Evolutionary conservation across 345 rosid species (phyloP).

Genomic region (Pugionium cornutum): DNA sequence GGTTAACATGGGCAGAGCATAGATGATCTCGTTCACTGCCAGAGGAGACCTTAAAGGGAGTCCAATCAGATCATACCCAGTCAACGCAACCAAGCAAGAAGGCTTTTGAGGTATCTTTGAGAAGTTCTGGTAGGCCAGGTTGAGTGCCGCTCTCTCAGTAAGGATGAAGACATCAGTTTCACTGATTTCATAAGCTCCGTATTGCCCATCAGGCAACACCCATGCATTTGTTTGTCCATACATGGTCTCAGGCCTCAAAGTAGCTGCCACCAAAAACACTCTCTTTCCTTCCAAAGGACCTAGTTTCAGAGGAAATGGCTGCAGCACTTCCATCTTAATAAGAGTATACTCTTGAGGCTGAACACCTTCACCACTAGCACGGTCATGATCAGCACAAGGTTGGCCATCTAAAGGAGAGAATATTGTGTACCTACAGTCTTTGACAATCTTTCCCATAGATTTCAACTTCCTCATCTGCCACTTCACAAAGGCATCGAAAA

Average conservation of each 20-base stretch:
- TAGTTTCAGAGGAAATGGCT: slow-evolving; percentile 69
- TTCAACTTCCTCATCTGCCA: slow-evolving; percentile 95
- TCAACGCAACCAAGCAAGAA: slow-evolving; percentile 75
- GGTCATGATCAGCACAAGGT: slow-evolving; percentile 96
- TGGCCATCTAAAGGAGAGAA: slow-evolving; percentile 94
- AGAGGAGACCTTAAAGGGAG: slow-evolving; percentile 81
- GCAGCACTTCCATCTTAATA: slow-evolving; percentile 79
- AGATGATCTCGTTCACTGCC: slow-evolving; percentile 61
- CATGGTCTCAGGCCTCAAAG: slow-evolving; percentile 97
- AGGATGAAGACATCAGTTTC: slow-evolving; percentile 75
- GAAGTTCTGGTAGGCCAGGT: slow-evolving; percentile 84
- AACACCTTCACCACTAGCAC: slow-evolving; percentile 93
- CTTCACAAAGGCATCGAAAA: slow-evolving; percentile 72
- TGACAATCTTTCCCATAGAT: slow-evolving; percentile 83
- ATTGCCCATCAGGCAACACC: slow-evolving; percentile 92
- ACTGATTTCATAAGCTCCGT: slow-evolving; percentile 88
- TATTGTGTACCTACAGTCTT: slow-evolving; percentile 76
- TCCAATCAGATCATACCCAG: slow-evolving; percentile 84
- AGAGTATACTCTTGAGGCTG: slow-evolving; percentile 95
- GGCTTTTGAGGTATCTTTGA: slow-evolving; percentile 72
- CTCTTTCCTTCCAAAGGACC: slow-evolving; percentile 67
- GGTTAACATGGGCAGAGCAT: slow-evolving; percentile 92
- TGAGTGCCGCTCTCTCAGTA: slow-evolving; percentile 78
- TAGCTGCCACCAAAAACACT: slow-evolving; percentile 82
- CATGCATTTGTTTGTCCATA: slow-evolving; percentile 96